phyloP scores from a whole-genome alignment of 1,284 basidiomycete species.

The Apiotrichum siamense region DNA sequence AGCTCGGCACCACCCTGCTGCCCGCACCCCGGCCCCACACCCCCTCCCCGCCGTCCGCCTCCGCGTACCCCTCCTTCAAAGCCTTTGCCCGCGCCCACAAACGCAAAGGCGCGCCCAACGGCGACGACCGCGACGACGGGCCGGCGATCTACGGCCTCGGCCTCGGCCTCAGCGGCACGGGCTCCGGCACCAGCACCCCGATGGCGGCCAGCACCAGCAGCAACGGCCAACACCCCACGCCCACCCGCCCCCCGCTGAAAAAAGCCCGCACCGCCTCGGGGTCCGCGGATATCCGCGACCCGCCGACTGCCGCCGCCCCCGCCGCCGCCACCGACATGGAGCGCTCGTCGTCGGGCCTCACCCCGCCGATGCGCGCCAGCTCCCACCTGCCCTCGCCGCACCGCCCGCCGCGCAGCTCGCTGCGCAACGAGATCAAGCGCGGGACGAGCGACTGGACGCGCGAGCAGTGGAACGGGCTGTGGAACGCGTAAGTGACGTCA shows the following conservation, averaged over 20 bases:
- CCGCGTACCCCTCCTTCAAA: slow-evolving; percentile 13
- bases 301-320: no score
- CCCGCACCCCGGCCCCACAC: slow-evolving; percentile 19
- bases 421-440: slow-evolving; percentile 19
- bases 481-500: slow-evolving; percentile 1
- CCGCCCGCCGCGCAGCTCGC: slow-evolving; percentile 6
- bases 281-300: background rate
- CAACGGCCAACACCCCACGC: background rate
- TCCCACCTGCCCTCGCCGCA: slow-evolving; percentile 4
- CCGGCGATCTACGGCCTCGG: slow-evolving; percentile 20
- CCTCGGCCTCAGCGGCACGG: slow-evolving; percentile 20
- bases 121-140: no score
- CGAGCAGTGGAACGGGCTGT: slow-evolving; percentile 22
- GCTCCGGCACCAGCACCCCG: no score
- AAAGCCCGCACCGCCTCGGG: slow-evolving; percentile 9
- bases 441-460: slow-evolving; percentile 16
- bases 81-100: slow-evolving; percentile 15
- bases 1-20: slow-evolving; percentile 29
- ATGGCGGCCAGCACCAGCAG: no score
- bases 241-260: slow-evolving; percentile 11
- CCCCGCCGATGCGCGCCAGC: background rate
- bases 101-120: slow-evolving; percentile 6
- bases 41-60: slow-evolving; percentile 15
- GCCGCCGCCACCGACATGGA: no score
- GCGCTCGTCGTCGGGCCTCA: slow-evolving; percentile 6